A percentile compares a stretch with the other conserved stretches of the same genome.
phyloP scores from a whole-genome alignment of 306 rosid species.

The Rosa lucieae region DNA sequence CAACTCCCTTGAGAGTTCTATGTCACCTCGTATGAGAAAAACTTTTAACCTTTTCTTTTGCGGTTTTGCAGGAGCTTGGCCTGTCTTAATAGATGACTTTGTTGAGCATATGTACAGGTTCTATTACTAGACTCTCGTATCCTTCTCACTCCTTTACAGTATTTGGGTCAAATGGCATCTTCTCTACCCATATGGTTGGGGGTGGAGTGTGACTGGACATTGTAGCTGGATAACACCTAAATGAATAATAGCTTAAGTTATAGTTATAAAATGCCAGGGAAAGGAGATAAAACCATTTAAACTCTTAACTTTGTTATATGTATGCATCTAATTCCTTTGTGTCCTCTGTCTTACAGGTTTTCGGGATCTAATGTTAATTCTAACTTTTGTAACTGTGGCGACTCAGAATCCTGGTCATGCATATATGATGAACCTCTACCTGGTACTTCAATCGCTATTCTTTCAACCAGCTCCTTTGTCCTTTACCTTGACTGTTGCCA shows the following conservation, averaged over 20 bases:
- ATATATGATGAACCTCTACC: conserved; percentile 55
- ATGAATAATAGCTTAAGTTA: neutral
- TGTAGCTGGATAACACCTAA: neutral
- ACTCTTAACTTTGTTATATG: conserved; percentile 1
- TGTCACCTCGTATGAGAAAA: neutral
- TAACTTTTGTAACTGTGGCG: conserved; percentile 65
- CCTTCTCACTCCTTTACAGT: neutral
- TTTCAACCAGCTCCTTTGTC: neutral
- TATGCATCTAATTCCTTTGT: conserved; percentile 12
- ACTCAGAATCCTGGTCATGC: conserved; percentile 58
- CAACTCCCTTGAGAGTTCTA: neutral
- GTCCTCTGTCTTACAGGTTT: conserved; percentile 46
- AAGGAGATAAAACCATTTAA: neutral
- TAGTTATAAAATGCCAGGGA: neutral
- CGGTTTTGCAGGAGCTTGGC: conserved; percentile 92
- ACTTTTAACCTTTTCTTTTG: conserved; percentile 5
- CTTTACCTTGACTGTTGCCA: neutral
- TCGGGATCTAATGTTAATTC: conserved; percentile 52
- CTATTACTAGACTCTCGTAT: conserved; percentile 32
- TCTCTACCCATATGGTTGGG: neutral
- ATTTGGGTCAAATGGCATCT: neutral
- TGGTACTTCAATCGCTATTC: conserved; percentile 43
- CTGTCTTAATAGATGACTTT: conserved; percentile 90
- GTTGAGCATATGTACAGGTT: conserved; percentile 98
- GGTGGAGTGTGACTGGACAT: neutral